Evolutionary conservation across 306 rosid genomes (phyloP).

Genomic region (Potentilla sterilis): DNA sequence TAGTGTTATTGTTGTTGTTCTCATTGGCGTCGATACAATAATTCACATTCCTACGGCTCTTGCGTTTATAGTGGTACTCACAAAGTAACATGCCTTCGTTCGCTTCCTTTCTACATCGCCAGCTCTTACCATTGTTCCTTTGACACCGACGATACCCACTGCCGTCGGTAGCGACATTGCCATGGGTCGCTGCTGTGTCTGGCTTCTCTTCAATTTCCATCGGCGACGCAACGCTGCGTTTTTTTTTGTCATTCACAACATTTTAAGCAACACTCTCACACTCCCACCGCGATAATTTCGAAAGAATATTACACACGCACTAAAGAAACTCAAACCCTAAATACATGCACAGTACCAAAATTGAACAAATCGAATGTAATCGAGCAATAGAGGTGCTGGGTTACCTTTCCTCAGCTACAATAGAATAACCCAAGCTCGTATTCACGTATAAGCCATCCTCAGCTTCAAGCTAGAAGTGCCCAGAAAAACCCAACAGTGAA

Average conservation of each 20-base stretch:
- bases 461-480: slow-evolving; percentile 40
- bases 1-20: not conserved
- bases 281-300: not conserved
- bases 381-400: slow-evolving; percentile 2
- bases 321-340: slow-evolving; percentile 42
- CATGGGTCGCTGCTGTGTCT: not conserved
- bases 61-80: slow-evolving; percentile 30
- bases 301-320: not conserved
- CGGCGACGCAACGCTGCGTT: slow-evolving; percentile 53
- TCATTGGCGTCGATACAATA: not conserved
- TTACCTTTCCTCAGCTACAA: slow-evolving; percentile 63
- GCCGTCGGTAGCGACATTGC: not conserved
- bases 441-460: slow-evolving; percentile 40
- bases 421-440: slow-evolving; percentile 44
- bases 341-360: slow-evolving; percentile 9
- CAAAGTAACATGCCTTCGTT: slow-evolving; percentile 34
- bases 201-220: slow-evolving; percentile 33
- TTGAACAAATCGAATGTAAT: slow-evolving; percentile 11
- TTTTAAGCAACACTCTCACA: not conserved
- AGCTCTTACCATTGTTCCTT: slow-evolving; percentile 35
- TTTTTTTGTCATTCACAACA: not conserved
- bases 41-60: slow-evolving; percentile 8
- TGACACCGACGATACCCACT: slow-evolving; percentile 9
- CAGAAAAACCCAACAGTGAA: slow-evolving; percentile 20
- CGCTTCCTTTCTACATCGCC: slow-evolving; percentile 47